These are phyloP conservation scores for Neurospora sp. DNA, from an alignment of 495 filamentous ascomycete genomes.

Conservation along the genomic window DNA sequence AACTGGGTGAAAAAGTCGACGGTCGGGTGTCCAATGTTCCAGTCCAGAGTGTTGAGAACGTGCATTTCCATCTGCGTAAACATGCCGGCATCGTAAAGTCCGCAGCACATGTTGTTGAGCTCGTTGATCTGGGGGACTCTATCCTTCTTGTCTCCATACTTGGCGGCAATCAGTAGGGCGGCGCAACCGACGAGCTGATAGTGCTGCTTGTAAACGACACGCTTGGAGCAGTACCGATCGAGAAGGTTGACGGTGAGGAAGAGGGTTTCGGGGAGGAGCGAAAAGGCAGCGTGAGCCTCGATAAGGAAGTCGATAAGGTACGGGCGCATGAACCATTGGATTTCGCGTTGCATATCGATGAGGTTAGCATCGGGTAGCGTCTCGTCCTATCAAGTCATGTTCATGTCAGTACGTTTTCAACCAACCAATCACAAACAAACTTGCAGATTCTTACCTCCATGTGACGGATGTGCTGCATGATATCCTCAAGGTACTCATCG, in stretches of 20 bases:
- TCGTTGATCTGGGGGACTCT: slow-evolving; percentile 91
- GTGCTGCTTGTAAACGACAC: slow-evolving; percentile 98
- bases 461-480: slow-evolving; percentile 82
- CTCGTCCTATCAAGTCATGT: slow-evolving; percentile 47
- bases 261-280: slow-evolving; percentile 84
- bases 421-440: background rate
- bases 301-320: slow-evolving; percentile 98
- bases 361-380: slow-evolving; percentile 92
- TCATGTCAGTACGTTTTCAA: slow-evolving; percentile 1
- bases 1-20: slow-evolving; percentile 87
- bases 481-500: slow-evolving; percentile 87
- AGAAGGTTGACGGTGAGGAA: slow-evolving; percentile 95
- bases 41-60: slow-evolving; percentile 92
- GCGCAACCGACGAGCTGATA: slow-evolving; percentile 97
- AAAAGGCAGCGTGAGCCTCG: slow-evolving; percentile 92
- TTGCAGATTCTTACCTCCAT: slow-evolving; percentile 68
- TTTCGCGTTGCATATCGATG: slow-evolving; percentile 97
- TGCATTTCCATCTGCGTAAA: slow-evolving; percentile 99
- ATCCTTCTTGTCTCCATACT: slow-evolving; percentile 98
- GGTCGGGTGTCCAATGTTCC: slow-evolving; percentile 92
- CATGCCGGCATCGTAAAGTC: slow-evolving; percentile 97
- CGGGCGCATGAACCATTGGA: slow-evolving; percentile 99
- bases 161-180: slow-evolving; percentile 90
- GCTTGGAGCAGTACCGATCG: slow-evolving; percentile 92
- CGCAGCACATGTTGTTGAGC: slow-evolving; percentile 97